Conservation (phyloP, 495 filamentous ascomycete genomes). For the Jackrogersella minutella region DNA sequence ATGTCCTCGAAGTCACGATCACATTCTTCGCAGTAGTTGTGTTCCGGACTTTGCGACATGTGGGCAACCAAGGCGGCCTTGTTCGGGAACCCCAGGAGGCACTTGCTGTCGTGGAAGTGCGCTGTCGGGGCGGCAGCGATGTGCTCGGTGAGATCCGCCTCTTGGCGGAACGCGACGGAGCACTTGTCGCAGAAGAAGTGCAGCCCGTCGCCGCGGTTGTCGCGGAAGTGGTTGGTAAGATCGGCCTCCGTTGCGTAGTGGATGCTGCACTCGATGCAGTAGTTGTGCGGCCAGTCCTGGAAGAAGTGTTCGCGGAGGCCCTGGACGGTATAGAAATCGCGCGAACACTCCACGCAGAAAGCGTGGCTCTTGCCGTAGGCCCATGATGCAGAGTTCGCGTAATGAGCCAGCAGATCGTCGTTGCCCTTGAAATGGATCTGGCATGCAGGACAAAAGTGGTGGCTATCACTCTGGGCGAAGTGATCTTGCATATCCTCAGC, state of each 20-base stretch:
- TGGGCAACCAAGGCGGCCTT: background rate
- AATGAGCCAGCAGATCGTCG: too few species aligned
- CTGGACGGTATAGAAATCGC: background rate
- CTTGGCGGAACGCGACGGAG: too few species aligned
- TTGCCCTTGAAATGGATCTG: too few species aligned
- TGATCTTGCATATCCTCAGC: too few species aligned
- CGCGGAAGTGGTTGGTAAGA: background rate
- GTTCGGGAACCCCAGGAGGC: background rate
- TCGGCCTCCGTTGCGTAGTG: background rate
- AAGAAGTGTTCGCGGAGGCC: background rate
- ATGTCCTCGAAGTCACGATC: background rate
- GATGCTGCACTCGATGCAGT: background rate
- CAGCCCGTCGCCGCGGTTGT: background rate
- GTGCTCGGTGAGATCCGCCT: too few species aligned
- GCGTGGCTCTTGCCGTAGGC: background rate
- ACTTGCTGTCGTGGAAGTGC: background rate
- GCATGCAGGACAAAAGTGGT: too few species aligned
- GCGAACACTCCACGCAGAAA: slow-evolving; percentile 8
- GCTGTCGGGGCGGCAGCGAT: too few species aligned
- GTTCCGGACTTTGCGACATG: background rate
- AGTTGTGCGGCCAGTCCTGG: background rate
- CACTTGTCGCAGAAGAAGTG: too few species aligned
- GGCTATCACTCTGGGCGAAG: too few species aligned
- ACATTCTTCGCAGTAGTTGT: slow-evolving; percentile 1
- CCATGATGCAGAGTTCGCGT: background rate